Base-by-base conservation (phyloP, 1,284 basidiomycete species). In the Cryptococcus floricola region DNA sequence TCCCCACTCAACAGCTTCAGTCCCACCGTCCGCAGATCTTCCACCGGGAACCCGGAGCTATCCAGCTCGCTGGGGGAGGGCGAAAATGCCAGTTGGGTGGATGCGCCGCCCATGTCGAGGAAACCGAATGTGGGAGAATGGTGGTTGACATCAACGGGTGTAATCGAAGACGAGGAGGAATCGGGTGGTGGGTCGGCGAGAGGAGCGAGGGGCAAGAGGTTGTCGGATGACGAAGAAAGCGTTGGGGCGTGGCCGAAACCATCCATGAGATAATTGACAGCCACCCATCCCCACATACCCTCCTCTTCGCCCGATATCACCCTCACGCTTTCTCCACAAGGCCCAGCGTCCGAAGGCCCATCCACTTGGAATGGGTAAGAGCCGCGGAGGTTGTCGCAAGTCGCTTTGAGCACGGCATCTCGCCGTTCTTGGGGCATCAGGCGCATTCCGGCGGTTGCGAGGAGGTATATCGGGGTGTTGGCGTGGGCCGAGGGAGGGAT, bases 221-320 rank as follows among this genome's bases (percentile, higher is more conserved):
- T 18, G 47, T 57, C 8, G 18, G 62, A 38, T 39, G 55, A 50
- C 23, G 62, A 34, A 50, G 57, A 13, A 37, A 60, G 39, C 43
- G 45, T 39, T 10, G 71, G 73, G 1, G 73, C 73, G 48, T 83
- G 80, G 14, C 84, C 84, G 72, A 99, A 99, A 2, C 94, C 95
- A 70, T 98, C 91, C 92, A 98, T 96, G 45, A 98, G 86, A 74
- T 99, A 98, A 76, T 98, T 99, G 71, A 98, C 91, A 0, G 94
- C 91, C 54, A 99, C 91, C 96, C 96, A 99, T 2, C 96, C 96
- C 75, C 95, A 96, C 48, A 98, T 79, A 0, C 96, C 96, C 71
- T 99, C 96, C 75, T 98, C 95, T 76, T 98, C 94, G 50, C 96
- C 96, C 1, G 91, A 89, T 68, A 98, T 98, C 66, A 98, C 91